Evolutionary conservation across 2,329 filamentous ascomycete genomes (phyloP).

Genomic region (Gaeumannomyces sp.): DNA sequence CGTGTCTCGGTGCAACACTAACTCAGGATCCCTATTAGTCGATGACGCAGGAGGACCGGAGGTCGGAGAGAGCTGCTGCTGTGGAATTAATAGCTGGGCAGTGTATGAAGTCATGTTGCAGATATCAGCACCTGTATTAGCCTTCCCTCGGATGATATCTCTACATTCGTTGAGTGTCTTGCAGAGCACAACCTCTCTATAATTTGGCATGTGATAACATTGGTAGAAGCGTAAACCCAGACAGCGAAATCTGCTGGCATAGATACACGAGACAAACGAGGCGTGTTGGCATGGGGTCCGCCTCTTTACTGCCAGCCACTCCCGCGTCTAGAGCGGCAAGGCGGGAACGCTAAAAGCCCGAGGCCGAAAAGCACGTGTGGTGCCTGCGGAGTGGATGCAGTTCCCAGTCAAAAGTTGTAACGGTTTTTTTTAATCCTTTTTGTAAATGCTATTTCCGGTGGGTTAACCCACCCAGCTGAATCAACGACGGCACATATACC

Average conservation of each 20-base stretch:
- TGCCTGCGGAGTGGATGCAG: background rate
- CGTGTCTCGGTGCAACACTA: background rate
- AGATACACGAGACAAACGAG: background rate
- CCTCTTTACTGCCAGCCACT: too few species aligned
- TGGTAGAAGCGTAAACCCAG: too few species aligned
- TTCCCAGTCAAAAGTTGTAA: background rate
- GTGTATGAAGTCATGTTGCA: background rate
- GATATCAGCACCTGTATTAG: background rate
- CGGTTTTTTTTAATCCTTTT: background rate
- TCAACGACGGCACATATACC: too few species aligned
- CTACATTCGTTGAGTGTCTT: too few species aligned
- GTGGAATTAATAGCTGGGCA: background rate
- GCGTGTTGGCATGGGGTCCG: background rate
- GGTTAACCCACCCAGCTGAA: too few species aligned
- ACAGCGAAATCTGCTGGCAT: background rate
- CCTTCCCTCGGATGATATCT: background rate
- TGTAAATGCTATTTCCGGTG: too few species aligned
- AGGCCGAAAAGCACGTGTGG: background rate
- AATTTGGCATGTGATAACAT: too few species aligned
- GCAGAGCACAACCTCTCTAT: too few species aligned
- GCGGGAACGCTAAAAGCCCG: background rate
- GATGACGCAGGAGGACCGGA: background rate
- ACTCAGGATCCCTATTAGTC: background rate
- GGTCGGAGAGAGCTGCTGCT: background rate
- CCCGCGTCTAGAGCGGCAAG: too few species aligned